Evolutionary conservation across 495 filamentous ascomycete species (phyloP).

Genomic region (Penicillium coprophilum): DNA sequence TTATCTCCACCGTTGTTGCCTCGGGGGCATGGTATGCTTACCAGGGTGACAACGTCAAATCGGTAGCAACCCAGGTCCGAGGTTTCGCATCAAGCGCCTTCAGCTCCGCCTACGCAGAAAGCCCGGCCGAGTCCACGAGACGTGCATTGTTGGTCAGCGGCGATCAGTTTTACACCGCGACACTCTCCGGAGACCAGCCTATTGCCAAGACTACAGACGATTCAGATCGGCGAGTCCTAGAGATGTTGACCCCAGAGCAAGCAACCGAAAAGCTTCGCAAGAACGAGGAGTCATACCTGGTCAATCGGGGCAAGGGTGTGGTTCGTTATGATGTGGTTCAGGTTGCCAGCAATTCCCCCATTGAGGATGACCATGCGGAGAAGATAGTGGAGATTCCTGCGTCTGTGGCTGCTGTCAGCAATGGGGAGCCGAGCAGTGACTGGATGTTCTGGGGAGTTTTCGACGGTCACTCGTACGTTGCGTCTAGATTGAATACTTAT

Average conservation of each 20-base stretch:
- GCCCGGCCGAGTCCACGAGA: slow-evolving; percentile 33
- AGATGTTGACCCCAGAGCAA: slow-evolving; percentile 96
- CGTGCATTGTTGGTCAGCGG: slow-evolving; percentile 70
- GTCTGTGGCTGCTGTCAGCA: slow-evolving; percentile 49
- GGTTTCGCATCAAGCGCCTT: slow-evolving; percentile 35
- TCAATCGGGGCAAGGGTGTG: slow-evolving; percentile 87
- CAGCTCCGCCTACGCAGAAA: slow-evolving; percentile 31
- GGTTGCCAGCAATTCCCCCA: slow-evolving; percentile 92
- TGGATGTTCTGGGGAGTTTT: slow-evolving; percentile 99
- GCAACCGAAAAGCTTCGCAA: slow-evolving; percentile 84
- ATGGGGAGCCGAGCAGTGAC: slow-evolving; percentile 64
- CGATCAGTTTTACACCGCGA: slow-evolving; percentile 79
- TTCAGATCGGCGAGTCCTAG: slow-evolving; percentile 75
- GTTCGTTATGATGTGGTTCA: slow-evolving; percentile 95
- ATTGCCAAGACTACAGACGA: slow-evolving; percentile 83
- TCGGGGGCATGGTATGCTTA: slow-evolving; percentile 67
- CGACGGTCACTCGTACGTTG: slow-evolving; percentile 84
- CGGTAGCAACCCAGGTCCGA: slow-evolving; percentile 27
- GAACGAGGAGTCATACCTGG: slow-evolving; percentile 86
- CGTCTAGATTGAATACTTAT: background rate
- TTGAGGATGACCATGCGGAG: slow-evolving; percentile 97
- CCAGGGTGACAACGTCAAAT: slow-evolving; percentile 39
- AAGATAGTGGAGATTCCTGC: slow-evolving; percentile 89
- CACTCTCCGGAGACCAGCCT: slow-evolving; percentile 75
- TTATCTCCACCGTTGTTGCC: slow-evolving; percentile 60